Percentiles rank a stretch among this genome's conserved stretches.
phyloP scores from a whole-genome alignment of 1,284 basidiomycete genomes.

The Microbotryomycetes sp. region DNA sequence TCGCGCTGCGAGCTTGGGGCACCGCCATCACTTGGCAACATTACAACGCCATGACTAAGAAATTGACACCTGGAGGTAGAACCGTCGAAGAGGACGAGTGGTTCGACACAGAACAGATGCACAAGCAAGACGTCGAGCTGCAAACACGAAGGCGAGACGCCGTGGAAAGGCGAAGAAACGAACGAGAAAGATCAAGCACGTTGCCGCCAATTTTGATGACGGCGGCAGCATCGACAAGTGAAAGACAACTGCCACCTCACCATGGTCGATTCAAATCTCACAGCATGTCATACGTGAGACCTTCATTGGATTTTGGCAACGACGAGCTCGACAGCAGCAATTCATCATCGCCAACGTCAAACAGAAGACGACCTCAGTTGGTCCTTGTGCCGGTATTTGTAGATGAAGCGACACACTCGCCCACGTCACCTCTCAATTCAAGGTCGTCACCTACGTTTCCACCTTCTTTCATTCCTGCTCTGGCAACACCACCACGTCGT shows the following conservation, averaged over 20 bases:
- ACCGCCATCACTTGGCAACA: conserved; percentile 15
- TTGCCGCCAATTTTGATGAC: background rate
- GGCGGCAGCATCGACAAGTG: no score
- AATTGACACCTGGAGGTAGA: background rate
- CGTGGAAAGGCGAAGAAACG: background rate
- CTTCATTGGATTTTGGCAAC: background rate
- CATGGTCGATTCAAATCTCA: background rate
- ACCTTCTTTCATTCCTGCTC: background rate
- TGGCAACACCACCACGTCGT: background rate
- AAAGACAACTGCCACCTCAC: background rate
- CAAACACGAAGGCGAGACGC: background rate
- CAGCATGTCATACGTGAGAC: background rate
- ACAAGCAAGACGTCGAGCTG: background rate
- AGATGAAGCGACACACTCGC: background rate
- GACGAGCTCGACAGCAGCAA: no score
- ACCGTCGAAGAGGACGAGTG: background rate
- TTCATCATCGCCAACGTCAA: no score
- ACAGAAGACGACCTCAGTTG: background rate
- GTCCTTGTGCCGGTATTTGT: background rate
- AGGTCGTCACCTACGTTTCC: background rate
- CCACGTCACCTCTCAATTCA: background rate
- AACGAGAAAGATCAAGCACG: background rate
- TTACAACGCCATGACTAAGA: conserved; percentile 10
- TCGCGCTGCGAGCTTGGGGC: conserved; percentile 10
- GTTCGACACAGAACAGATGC: background rate